Evolutionary conservation across 106 monocot genomes (phyloP), one percentile per base, ranked within the genome.

Genomic region (Apostasia ramifera): DNA sequence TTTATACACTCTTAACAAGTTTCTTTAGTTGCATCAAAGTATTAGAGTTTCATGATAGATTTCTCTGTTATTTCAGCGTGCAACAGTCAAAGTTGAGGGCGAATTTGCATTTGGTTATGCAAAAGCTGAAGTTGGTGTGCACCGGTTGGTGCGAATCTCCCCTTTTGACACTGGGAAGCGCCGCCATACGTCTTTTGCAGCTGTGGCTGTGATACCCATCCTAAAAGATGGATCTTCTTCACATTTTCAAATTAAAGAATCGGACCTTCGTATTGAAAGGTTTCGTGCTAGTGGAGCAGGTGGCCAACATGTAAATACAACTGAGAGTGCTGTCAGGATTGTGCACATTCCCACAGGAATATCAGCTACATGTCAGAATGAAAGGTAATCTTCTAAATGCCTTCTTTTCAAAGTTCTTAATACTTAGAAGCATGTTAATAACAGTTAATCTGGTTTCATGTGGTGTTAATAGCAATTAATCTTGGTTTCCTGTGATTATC

Each of bases 131-230:
- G 92, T 97, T 73, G 95, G 95, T 41, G 92, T 89, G 55, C 95
- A 97, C 74, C 84, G 92, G 67, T 81, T 97, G 77, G 95, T 97
- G 5, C 73, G 97, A n/a, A 97, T 97, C 76, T 92, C 97, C 47
- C 97, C 92, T 53, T 97, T 97, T 70, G 97, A 97, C 71, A 97
- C 89, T 71, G 89, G 74, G 73, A 97, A 89, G 75, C 84, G 92
- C 12, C 86, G 92, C 6, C 97, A 97, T 57, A 97, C 97, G 60
- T 92, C 95, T 63, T 97, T 92, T 78, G 89, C 92, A 59, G 95
- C 95, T 78, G 95, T 97, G 43, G 97, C 97, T 53, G 97, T 97
- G 8, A 92, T 89, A 76, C 97, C 97, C 46, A 97, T 92, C 38
- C 77, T 97, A 5, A 85, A 75, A 10, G 84, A 89, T 78, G 48